phyloP scores from a whole-genome alignment of 2,329 filamentous ascomycete species.

The Microsporum audouinii region DNA sequence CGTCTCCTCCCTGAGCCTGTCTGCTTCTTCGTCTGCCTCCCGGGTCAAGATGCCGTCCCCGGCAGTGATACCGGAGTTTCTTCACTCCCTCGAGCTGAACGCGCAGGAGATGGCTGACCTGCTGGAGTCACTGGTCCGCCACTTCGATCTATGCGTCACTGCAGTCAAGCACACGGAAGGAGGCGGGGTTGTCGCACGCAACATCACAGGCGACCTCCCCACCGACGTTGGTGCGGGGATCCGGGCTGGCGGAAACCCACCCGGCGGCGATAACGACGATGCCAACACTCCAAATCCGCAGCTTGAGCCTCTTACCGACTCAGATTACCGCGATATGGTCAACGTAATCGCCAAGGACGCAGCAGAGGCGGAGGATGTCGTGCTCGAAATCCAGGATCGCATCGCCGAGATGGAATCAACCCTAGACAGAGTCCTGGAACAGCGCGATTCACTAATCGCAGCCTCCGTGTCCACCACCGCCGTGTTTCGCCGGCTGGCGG shows the following conservation, averaged over 20 bases:
- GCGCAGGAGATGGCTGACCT: conserved; percentile 73
- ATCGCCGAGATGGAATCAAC: conserved; percentile 66
- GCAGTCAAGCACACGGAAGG: conserved; percentile 85
- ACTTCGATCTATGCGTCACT: conserved; percentile 88
- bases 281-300: conserved; percentile 32
- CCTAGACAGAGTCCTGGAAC: conserved; percentile 51
- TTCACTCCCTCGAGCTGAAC: conserved; percentile 57
- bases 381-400: conserved; percentile 59
- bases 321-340: conserved; percentile 74
- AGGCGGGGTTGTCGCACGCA: conserved; percentile 55
- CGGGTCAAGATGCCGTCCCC: conserved; percentile 23
- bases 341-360: conserved; percentile 54
- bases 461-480: conserved; percentile 49
- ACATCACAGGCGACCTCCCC: conserved; percentile 52
- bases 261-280: conserved; percentile 21
- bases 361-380: conserved; percentile 50
- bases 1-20: conserved; percentile 15
- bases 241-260: conserved; percentile 22
- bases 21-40: conserved; percentile 28
- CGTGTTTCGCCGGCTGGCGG: conserved; percentile 56
- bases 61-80: conserved; percentile 41
- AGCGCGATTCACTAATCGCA: conserved; percentile 47
- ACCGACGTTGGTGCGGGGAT: conserved; percentile 36
- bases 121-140: conserved; percentile 66
- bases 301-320: conserved; percentile 59